Evolutionary conservation across 2,329 filamentous ascomycete species (phyloP), one percentile per base, ranked within the genome.

Genomic region (Aspergillus glaucus): DNA sequence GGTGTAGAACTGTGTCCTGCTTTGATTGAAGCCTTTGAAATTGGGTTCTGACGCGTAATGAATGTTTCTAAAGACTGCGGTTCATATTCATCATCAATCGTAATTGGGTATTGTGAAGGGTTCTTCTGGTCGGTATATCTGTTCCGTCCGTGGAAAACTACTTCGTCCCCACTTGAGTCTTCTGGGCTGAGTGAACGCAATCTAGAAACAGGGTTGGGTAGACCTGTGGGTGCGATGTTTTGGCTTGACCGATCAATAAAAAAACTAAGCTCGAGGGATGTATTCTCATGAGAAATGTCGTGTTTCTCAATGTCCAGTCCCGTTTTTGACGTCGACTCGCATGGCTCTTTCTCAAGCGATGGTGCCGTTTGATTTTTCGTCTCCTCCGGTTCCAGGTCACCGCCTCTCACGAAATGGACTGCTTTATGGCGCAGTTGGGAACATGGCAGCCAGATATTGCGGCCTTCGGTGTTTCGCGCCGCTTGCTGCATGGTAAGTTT

Each of bases 131-230:
- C 37, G 6, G 41, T 14, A 19, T n/a, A 10, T 43, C 50, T 61
- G 15, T 53, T 60, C 48, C 69, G 61, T 17, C 68, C 69, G 17
- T 51, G 58, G 43, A 72, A 72, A 6, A 72, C 63, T 30, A 72
- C 61, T 49, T 72, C 69, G 42, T 95, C 88, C 43, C 87, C 86
- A 59, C 84, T 86, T 0, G 85, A 87, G 54, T 81, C 76, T 0
- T 77, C 78, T 6, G 62, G 60, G 2, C 69, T 69, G 14, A 70
- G 70, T 17, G 66, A 67, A 8, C 50, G 43, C 14, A 61, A 55
- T 12, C 61, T 60, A 32, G 64, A 47, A 22, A 50, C 48, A 5
- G 65, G 65, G 43, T 64, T 54, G 7, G 63, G 51, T 15, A 68
- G 49, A 4, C 62, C 63, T 6, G 67, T 68, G 4, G 63, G 28